phyloP scores from a whole-genome alignment of 352 stramenopile species.

The Phytopythium helicoides region DNA sequence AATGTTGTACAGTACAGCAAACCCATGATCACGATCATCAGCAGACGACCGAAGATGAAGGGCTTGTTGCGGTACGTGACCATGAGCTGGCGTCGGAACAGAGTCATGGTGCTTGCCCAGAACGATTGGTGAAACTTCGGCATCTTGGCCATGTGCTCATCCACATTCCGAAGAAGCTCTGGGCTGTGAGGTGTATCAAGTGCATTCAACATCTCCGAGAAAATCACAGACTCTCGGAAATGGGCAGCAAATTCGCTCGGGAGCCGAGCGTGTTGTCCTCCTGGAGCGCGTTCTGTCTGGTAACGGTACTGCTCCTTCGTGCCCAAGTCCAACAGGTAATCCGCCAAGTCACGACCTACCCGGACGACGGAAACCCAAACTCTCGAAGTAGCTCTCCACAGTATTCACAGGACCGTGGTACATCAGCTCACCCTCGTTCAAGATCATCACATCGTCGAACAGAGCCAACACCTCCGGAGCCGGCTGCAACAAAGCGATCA shows the following conservation, averaged over 20 bases:
- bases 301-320: constrained; percentile 27
- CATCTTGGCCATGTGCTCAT: constrained; percentile 11
- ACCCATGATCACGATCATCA: constrained; percentile 2
- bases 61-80: constrained; percentile 53
- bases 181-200: constrained; percentile 22
- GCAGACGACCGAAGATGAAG: constrained; percentile 23
- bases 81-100: constrained; percentile 48
- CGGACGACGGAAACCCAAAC: constrained; percentile 32
- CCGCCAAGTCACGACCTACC: constrained; percentile 24
- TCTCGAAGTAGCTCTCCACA: constrained; percentile 33
- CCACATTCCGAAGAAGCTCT: constrained; percentile 15
- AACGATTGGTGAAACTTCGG: constrained; percentile 37
- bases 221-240: constrained; percentile 37
- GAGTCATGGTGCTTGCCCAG: constrained; percentile 19
- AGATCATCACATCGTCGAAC: constrained; percentile 55
- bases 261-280: constrained; percentile 13
- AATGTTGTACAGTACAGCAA: constrained; percentile 3
- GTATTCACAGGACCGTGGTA: constrained; percentile 48
- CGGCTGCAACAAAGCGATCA: constrained; percentile 81
- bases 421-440: constrained; percentile 85
- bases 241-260: constrained; percentile 15
- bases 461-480: constrained; percentile 88
- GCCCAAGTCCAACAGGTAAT: constrained; percentile 25
- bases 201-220: constrained; percentile 19
- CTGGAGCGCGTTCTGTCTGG: constrained; percentile 2